Base-by-base conservation (phyloP, 2,329 filamentous ascomycete species). In the Ceratocystis lukuohia region DNA sequence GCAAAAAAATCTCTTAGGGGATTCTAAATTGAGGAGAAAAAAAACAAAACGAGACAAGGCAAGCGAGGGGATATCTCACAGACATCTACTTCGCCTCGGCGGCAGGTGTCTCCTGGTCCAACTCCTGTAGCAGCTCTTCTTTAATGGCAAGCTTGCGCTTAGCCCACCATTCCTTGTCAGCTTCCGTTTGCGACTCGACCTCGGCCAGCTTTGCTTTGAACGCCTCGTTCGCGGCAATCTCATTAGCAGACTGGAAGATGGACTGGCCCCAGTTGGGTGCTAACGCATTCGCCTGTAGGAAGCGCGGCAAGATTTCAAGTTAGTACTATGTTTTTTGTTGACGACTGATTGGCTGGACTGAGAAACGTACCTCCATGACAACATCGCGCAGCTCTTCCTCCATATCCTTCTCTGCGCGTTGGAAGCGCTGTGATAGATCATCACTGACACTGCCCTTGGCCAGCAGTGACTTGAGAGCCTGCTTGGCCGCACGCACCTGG, bases 161-260 rank as follows among this genome's bases (percentile, higher is more conserved):
- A 74, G 91, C 89, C 94, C 94, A 99, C 91, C 91, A 96, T 73
- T 87, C 82, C 77, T 88, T 89, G 77, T 97, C 94, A 50, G 84
- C 79, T 8, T 83, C 80, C 1, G 85, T 79, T 72, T 89, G 87
- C 33, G 80, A 78, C 71, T 92, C 86, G 67, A 96, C 85, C 69
- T 91, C 88, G 61, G 86, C 83, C 22, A 96, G 81, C 62, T 87
- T 84, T 70, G 87, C 81, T 70, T 91, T 88, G 72, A 96, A 82
- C 61, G 86, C 78, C 53, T 84, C 83, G 77, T 96, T 96, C 73
- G 91, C 88, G 68, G 88, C 86, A 77, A 99, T 96, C 77, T 99
- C 94, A 76, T 96, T 96, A 66, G 94, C 94, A 59, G 89, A 92
- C 76, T 99, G 94, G 83, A 99, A 99, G 75, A 99, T 97, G 66